phyloP scores from a whole-genome alignment of 495 filamentous ascomycete species.

The Penicillium verhagenii region DNA sequence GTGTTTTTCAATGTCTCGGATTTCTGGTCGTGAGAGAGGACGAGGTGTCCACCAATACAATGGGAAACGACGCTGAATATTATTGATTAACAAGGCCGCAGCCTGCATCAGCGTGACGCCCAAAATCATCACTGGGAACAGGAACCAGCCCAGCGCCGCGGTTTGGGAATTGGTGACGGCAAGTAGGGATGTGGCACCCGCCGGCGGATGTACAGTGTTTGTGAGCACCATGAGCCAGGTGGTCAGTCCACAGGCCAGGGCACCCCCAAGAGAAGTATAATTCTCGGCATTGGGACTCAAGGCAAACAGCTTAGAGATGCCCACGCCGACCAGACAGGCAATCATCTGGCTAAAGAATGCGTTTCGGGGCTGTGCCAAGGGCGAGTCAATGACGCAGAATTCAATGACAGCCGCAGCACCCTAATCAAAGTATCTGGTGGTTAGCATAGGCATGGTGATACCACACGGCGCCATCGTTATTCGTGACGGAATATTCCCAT shows the following conservation, averaged over 20 bases:
- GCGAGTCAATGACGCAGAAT: constrained; percentile 74
- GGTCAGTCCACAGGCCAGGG: constrained; percentile 66
- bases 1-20: constrained; percentile 28
- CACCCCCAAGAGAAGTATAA: constrained; percentile 65
- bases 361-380: constrained; percentile 81
- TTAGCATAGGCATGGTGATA: not conserved
- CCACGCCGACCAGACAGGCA: constrained; percentile 63
- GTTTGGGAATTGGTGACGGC: constrained; percentile 61
- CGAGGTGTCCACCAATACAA: constrained; percentile 65
- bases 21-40: constrained; percentile 19
- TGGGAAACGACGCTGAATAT: constrained; percentile 73
- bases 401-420: constrained; percentile 76
- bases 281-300: constrained; percentile 43
- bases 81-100: constrained; percentile 70
- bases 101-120: constrained; percentile 63
- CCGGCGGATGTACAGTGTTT: constrained; percentile 81
- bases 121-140: constrained; percentile 66
- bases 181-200: constrained; percentile 81
- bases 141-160: constrained; percentile 64
- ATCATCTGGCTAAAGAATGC: constrained; percentile 70
- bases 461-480: not conserved
- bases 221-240: constrained; percentile 74
- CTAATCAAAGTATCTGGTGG: constrained; percentile 31
- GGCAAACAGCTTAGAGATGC: constrained; percentile 70
- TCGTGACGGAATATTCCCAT: not conserved